Evolutionary conservation across 768 basidiomycete genomes (phyloP).

Genomic region (Pulveroboletus frians): DNA sequence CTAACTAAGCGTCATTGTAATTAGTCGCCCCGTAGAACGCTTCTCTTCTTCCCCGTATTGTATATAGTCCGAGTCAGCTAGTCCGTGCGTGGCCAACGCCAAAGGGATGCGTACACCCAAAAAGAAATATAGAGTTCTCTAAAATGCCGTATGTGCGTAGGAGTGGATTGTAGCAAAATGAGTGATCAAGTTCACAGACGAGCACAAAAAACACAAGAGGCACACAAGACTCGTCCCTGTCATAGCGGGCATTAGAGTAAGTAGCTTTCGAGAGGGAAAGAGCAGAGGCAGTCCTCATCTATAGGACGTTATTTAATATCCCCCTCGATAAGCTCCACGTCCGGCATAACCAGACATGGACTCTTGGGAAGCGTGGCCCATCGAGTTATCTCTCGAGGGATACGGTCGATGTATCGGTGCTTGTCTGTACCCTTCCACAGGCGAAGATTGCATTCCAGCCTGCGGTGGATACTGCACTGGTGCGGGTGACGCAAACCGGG

Average conservation of each 20-base stretch:
- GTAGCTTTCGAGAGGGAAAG: neutral
- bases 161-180: neutral
- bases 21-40: neutral
- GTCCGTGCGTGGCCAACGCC: neutral
- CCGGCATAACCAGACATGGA: constrained; percentile 27
- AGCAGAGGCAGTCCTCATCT: neutral
- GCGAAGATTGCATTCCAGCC: constrained; percentile 19
- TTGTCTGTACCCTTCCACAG: constrained; percentile 43
- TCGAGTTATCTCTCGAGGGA: constrained; percentile 17
- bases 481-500: constrained; percentile 35
- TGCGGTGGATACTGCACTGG: constrained; percentile 38
- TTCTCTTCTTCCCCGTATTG: constrained; percentile 1
- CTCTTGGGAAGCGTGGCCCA: constrained; percentile 12
- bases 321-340: constrained; percentile 27
- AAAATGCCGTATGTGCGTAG: neutral
- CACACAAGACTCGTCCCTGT: neutral
- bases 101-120: neutral
- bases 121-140: constrained; percentile 4
- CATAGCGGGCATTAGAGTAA: constrained; percentile 16
- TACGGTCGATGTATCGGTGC: constrained; percentile 62
- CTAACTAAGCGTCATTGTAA: neutral
- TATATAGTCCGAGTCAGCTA: constrained; percentile 1
- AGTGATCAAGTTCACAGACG: neutral
- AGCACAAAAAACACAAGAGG: neutral
- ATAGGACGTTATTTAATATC: constrained; percentile 3